Evolutionary conservation across 148 eudicot genomes (phyloP).

Genomic region (Simmondsia chinensis): DNA sequence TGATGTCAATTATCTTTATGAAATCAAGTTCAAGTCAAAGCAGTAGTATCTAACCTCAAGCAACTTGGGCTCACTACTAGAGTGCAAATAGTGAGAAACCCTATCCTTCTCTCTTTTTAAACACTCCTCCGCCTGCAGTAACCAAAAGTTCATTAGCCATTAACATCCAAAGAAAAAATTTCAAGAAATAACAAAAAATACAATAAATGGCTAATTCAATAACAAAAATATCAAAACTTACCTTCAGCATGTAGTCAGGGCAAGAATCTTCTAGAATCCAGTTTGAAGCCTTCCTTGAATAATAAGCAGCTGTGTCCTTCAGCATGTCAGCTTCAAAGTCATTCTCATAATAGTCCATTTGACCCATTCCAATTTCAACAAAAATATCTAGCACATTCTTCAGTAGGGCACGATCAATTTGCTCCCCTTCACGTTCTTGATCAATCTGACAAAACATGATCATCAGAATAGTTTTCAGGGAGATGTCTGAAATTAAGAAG

Average conservation of each 20-base stretch:
- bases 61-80: slow-evolving; percentile 58
- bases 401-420: slow-evolving; percentile 54
- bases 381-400: slow-evolving; percentile 53
- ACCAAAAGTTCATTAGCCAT: too few relatives aligned
- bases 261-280: slow-evolving; percentile 68
- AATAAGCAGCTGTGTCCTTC: slow-evolving; percentile 43
- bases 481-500: not conserved
- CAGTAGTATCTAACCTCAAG: slow-evolving; percentile 32
- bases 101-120: slow-evolving; percentile 62
- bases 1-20: too few relatives aligned
- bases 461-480: not conserved
- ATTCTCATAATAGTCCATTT: slow-evolving; percentile 31
- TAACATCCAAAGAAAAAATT: too few relatives aligned
- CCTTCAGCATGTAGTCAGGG: slow-evolving; percentile 80
- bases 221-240: not conserved
- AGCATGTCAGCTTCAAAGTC: slow-evolving; percentile 56
- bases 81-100: slow-evolving; percentile 55
- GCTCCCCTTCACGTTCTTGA: slow-evolving; percentile 62
- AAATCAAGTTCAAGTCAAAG: too few relatives aligned
- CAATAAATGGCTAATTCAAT: too few relatives aligned
- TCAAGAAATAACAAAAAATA: too few relatives aligned
- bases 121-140: slow-evolving; percentile 50
- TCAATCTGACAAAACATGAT: slow-evolving; percentile 34
- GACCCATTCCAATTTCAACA: slow-evolving; percentile 54
- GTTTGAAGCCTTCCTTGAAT: slow-evolving; percentile 66